phyloP scores from a whole-genome alignment of 208 protist genomes.

The Crithidia fasciculata region DNA sequence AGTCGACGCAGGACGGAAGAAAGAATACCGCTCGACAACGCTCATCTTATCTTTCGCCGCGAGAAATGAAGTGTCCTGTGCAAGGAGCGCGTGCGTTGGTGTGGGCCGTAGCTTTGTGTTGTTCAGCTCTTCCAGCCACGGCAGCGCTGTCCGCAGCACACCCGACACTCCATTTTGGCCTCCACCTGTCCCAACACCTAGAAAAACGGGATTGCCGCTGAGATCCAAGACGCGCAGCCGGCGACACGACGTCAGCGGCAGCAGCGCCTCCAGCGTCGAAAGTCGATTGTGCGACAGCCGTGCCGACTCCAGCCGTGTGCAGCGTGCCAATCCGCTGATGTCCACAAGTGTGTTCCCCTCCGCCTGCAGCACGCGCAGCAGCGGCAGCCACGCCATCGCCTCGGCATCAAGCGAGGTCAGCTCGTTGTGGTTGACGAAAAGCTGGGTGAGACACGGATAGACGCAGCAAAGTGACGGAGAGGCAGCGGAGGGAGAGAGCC shows the following conservation, averaged over 20 bases:
- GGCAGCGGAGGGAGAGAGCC: conserved; percentile 3
- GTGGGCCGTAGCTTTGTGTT: conserved; percentile 12
- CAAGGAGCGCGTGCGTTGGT: too few relatives aligned
- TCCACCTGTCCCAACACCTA: background rate
- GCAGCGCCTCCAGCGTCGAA: conserved; percentile 27
- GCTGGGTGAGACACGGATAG: conserved; percentile 62
- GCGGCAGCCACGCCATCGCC: conserved; percentile 61
- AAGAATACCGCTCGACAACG: background rate
- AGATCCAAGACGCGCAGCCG: conserved; percentile 54
- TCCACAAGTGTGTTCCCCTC: conserved; percentile 72
- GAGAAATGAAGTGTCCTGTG: too few relatives aligned
- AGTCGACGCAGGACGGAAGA: background rate
- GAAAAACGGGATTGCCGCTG: conserved; percentile 63
- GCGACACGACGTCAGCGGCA: conserved; percentile 53
- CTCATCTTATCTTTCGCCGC: too few relatives aligned
- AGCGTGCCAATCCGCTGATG: conserved; percentile 63
- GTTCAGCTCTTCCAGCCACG: conserved; percentile 46
- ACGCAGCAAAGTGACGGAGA: background rate
- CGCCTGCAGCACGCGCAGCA: conserved; percentile 71
- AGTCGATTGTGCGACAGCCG: conserved; percentile 77
- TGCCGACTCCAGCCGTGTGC: conserved; percentile 58
- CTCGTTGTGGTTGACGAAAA: conserved; percentile 76
- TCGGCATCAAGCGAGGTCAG: conserved; percentile 42
- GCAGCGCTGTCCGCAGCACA: conserved; percentile 11
- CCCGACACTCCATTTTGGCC: background rate